phyloP scores from a whole-genome alignment of 2,329 filamentous ascomycete species.

The Fusarium mundagurra region DNA sequence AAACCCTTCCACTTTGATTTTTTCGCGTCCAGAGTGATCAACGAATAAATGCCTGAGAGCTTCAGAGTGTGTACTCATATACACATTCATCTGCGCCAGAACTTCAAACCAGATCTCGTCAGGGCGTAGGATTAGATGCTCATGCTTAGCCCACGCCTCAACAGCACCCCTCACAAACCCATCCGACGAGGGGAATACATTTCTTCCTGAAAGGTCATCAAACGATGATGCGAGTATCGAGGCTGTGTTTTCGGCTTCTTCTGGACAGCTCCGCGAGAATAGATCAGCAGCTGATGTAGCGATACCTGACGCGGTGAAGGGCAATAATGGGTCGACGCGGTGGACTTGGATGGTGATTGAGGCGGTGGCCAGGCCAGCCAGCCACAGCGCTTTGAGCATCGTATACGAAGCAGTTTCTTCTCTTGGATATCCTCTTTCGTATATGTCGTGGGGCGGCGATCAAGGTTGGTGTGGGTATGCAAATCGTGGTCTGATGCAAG shows the following conservation, averaged over 20 bases:
- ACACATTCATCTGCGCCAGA: slow-evolving; percentile 61
- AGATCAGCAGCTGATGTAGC: slow-evolving; percentile 45
- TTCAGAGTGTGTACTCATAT: slow-evolving; percentile 59
- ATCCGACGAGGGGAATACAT: slow-evolving; percentile 46
- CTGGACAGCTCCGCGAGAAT: slow-evolving; percentile 47
- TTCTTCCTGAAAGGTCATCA: slow-evolving; percentile 19
- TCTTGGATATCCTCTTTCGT: neutral
- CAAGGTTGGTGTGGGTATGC: neutral
- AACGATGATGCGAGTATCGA: slow-evolving; percentile 46
- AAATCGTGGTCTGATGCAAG: slow-evolving; percentile 9
- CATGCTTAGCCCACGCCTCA: slow-evolving; percentile 60
- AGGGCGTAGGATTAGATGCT: slow-evolving; percentile 60
- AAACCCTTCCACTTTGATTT: slow-evolving; percentile 47
- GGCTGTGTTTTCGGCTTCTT: slow-evolving; percentile 42
- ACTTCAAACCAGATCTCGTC: slow-evolving; percentile 67
- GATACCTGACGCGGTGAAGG: slow-evolving; percentile 29
- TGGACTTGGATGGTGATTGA: slow-evolving; percentile 42
- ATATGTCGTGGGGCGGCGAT: neutral
- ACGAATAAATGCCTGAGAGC: slow-evolving; percentile 58
- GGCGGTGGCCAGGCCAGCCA: slow-evolving; percentile 30
- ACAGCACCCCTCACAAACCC: slow-evolving; percentile 58
- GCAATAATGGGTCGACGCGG: slow-evolving; percentile 43
- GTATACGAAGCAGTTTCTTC: neutral
- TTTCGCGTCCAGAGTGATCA: slow-evolving; percentile 53
- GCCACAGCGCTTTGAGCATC: slow-evolving; percentile 8